Conservation (phyloP, 768 basidiomycete genomes). For the Chiua virens region DNA sequence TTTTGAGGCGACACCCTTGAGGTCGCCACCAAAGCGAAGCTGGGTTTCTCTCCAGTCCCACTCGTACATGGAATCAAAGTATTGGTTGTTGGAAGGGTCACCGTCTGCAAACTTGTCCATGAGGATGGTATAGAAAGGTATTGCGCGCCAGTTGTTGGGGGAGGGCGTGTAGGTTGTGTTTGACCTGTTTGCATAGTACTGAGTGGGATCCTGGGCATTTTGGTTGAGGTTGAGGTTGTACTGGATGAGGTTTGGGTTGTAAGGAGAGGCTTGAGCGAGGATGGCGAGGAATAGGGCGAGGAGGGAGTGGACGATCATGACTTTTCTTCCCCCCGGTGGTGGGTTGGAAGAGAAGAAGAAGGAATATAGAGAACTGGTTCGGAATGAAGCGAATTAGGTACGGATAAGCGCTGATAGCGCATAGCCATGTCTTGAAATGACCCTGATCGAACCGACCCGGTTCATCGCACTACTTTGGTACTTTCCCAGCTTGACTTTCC, state of each 20-base stretch:
- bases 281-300: slow-evolving; percentile 28
- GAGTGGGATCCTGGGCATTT: slow-evolving; percentile 60
- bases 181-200: slow-evolving; percentile 62
- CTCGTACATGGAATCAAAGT: slow-evolving; percentile 76
- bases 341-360: background rate
- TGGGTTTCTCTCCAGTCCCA: slow-evolving; percentile 88
- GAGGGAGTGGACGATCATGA: slow-evolving; percentile 42
- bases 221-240: slow-evolving; percentile 83
- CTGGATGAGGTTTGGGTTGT: slow-evolving; percentile 58
- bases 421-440: too few species aligned
- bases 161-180: slow-evolving; percentile 74
- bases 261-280: slow-evolving; percentile 60
- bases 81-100: slow-evolving; percentile 90
- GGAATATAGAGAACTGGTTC: background rate
- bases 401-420: too few species aligned
- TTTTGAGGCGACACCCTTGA: slow-evolving; percentile 69
- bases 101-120: slow-evolving; percentile 95
- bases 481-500: too few species aligned
- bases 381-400: too few species aligned
- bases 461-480: too few species aligned
- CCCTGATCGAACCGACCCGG: too few species aligned
- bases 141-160: slow-evolving; percentile 80
- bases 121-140: slow-evolving; percentile 80
- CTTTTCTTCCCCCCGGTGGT: background rate
- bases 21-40: slow-evolving; percentile 86